Base-by-base conservation (phyloP, 208 protist species). In the Crithidia brevicula region DNA sequence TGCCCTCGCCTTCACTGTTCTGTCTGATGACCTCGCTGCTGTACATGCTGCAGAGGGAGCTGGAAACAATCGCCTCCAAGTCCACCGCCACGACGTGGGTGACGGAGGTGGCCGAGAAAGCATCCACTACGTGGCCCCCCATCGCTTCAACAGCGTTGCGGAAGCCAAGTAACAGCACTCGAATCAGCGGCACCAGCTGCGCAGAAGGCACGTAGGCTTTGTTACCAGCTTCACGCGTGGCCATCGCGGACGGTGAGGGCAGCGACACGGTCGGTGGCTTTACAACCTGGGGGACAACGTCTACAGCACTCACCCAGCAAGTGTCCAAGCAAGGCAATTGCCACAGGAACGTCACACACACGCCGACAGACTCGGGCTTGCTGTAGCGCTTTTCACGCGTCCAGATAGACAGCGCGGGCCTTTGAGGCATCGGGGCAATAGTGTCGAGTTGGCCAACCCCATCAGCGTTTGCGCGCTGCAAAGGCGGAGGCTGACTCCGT, bases 81-180 rank as follows among this genome's bases (percentile, higher is more conserved):
- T 93, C 85, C 7, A 95, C 80, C 23, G 88, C 53, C 13, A 95
- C 62, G 27, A 92, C 79, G 63, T 95, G 90, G 25, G 90, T 95
- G 20, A 91, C 81, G 4, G 78, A 75, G 6, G 82, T 63, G 4
- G 64, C 27, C 1, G 82, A 47, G 40, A 85, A 83, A 13, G 47
- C 42, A 7, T 92, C 83, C 2, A 45, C 56, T 0, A 83, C 45
- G 33, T 77, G 79, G 27, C 87, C 90, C n/a, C 82, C 83, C 18
- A 95, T 79, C 28, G 84, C 68, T 33, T 63, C 64, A 4, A 88
- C 80, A 10, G 81, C 76, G 31, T 81, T 71, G 28, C 68, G 64
- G 2, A 95, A 60, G n/a, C 63, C 83, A 38, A 67, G 67, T 7
- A 85, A 36, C 46, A 93, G 49, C n/a, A 85, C 79, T 4, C 79